These are phyloP conservation scores for Penicillium verrucosum DNA, from an alignment of 2,329 filamentous ascomycete genomes.

Conservation along the genomic window DNA sequence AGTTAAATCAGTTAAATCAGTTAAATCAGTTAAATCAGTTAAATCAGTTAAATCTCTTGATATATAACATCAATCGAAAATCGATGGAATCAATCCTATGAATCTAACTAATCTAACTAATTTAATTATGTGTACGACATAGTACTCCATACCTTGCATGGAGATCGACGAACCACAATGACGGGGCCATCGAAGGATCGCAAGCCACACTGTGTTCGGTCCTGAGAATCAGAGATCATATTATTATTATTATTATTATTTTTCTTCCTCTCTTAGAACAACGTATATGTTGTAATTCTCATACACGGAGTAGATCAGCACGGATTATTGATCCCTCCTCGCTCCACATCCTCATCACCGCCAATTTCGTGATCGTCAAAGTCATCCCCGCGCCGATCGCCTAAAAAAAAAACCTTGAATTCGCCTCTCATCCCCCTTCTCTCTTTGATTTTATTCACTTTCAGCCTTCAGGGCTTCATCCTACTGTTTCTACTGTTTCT, in stretches of 20 bases:
- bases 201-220: constrained; percentile 11
- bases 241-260: neutral
- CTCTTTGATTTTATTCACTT: neutral
- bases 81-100: neutral
- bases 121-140: neutral
- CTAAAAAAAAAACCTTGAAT: constrained; percentile 13
- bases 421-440: constrained; percentile 1
- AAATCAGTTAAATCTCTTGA: too few species aligned
- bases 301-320: neutral
- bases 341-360: constrained; percentile 10
- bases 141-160: constrained; percentile 19
- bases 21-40: too few species aligned
- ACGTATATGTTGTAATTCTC: neutral
- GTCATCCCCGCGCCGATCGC: constrained; percentile 23
- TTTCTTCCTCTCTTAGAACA: neutral
- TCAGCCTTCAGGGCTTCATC: neutral
- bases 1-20: too few species aligned
- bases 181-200: constrained; percentile 1
- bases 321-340: neutral
- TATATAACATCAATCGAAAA: neutral
- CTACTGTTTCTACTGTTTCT: neutral
- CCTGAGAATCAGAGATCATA: constrained; percentile 9
- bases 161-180: constrained; percentile 16
- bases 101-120: neutral
- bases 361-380: constrained; percentile 18